Base-by-base conservation (phyloP, 1,284 basidiomycete species). In the Chalciporus sp. region DNA sequence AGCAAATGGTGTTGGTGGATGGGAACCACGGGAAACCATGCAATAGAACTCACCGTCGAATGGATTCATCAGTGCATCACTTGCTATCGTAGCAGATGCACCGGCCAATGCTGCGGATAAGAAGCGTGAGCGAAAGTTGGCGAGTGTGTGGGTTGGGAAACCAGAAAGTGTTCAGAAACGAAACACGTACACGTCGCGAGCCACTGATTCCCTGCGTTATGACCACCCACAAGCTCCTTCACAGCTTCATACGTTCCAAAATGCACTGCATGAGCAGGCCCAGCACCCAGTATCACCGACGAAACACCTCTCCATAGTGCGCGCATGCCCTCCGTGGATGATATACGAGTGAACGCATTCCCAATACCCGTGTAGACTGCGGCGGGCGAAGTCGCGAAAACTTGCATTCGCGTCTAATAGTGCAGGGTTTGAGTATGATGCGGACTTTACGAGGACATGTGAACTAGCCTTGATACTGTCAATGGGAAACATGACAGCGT, bases 1-100 rank as follows among this genome's bases (percentile, higher is more conserved):
- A 62, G 62, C 27, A 59, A 51, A 57, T 53, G 39, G 40, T 45
- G 51, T 55, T 56, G 59, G 49, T 49, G 46, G 47, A 35, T 20
- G 20, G 44, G 47, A 27, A 47, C 46, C 29, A 47, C 42, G 49
- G 26, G 51, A 37, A 46, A 49, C 23, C 44, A 43, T 17, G 52
- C 43, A 58, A 26, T 40, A 23, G 40, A 43, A 73, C 85, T 70
- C 71, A 96, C 95, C 95, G 75, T 99, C 97, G 70, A 99, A 99
- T 4, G 97, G 97, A 74, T 99, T 99, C 97, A 99, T 99, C 56
- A 99, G 79, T 8, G 96, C 96, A 76, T 99, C 97, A 54, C 91
- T 91, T 2, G 94, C 92, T 63, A 97, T 92, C 19, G 96, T 98
- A 0, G 97, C 97, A 1, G 89, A 85, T 50, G 95, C 96, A 61